phyloP scores from a whole-genome alignment of 306 rosid genomes.

The Aeschynomene evenia region DNA sequence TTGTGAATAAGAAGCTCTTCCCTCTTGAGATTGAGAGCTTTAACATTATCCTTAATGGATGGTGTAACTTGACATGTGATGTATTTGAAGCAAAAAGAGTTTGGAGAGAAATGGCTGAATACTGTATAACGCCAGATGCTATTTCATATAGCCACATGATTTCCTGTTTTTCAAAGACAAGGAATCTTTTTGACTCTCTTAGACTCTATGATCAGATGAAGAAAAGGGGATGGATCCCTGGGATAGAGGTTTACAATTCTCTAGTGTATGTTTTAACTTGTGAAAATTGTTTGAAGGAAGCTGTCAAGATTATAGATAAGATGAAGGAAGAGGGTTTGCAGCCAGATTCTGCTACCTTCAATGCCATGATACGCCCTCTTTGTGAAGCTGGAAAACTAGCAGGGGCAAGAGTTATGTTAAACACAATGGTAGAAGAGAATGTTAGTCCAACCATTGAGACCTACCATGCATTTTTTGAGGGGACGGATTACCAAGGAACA shows the following conservation, averaged over 20 bases:
- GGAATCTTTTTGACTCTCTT: conserved; percentile 86
- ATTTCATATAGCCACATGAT: conserved; percentile 82
- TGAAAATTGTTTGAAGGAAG: conserved; percentile 76
- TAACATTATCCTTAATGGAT: conserved; percentile 80
- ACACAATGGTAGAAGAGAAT: conserved; percentile 60
- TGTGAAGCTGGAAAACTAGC: conserved; percentile 63
- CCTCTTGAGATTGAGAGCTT: conserved; percentile 64
- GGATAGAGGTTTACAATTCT: conserved; percentile 66
- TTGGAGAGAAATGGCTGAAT: conserved; percentile 86
- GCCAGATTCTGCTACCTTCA: conserved; percentile 73
- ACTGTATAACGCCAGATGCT: conserved; percentile 68
- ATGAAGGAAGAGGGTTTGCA: conserved; percentile 65
- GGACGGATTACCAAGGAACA: conserved; percentile 54
- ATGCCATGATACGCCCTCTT: conserved; percentile 72
- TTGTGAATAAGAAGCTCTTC: conserved; percentile 70
- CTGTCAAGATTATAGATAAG: conserved; percentile 67
- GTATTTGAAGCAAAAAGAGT: conserved; percentile 76
- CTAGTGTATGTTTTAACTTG: conserved; percentile 57
- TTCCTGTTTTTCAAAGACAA: conserved; percentile 77
- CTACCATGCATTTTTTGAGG: conserved; percentile 80
- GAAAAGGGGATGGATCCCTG: conserved; percentile 64
- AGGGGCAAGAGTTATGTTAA: conserved; percentile 60
- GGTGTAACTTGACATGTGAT: conserved; percentile 73
- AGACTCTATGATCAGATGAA: conserved; percentile 88
- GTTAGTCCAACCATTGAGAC: conserved; percentile 67